Percentiles rank a stretch among this genome's conserved stretches.
Evolutionary conservation across 306 rosid species (phyloP).

Genomic region (Trifolium subterraneum): DNA sequence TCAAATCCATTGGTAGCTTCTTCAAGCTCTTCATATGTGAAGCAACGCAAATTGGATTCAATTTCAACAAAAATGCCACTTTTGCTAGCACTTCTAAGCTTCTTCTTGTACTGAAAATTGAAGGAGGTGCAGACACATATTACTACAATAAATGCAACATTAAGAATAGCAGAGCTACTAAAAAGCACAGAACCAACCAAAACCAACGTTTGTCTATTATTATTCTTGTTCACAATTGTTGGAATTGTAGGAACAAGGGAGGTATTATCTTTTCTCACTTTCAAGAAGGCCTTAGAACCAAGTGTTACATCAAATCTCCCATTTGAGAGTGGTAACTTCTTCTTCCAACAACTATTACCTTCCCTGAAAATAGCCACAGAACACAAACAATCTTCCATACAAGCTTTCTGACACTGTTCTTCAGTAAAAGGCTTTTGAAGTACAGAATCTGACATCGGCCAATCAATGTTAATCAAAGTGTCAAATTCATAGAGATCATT

Average conservation of each 20-base stretch:
- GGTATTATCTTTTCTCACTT: slow-evolving; percentile 49
- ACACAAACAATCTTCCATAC: slow-evolving; percentile 62
- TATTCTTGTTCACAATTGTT: slow-evolving; percentile 26
- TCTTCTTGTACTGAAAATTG: slow-evolving; percentile 27
- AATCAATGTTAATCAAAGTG: slow-evolving; percentile 36
- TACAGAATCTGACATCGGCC: slow-evolving; percentile 47
- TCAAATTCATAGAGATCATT: slow-evolving; percentile 32
- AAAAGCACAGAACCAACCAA: slow-evolving; percentile 47
- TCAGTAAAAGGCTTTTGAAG: slow-evolving; percentile 9
- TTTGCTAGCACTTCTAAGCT: slow-evolving; percentile 8
- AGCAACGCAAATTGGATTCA: slow-evolving; percentile 43
- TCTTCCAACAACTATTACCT: slow-evolving; percentile 52
- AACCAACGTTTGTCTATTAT: neutral
- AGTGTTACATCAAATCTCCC: slow-evolving; percentile 39
- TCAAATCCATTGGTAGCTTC: slow-evolving; percentile 42
- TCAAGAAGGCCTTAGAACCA: slow-evolving; percentile 41
- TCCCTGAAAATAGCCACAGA: slow-evolving; percentile 39
- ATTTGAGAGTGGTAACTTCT: slow-evolving; percentile 56
- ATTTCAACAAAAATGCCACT: slow-evolving; percentile 15
- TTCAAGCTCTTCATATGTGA: slow-evolving; percentile 44
- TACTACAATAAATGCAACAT: slow-evolving; percentile 33
- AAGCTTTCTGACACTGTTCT: slow-evolving; percentile 46
- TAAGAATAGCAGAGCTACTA: slow-evolving; percentile 50
- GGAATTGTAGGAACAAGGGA: slow-evolving; percentile 28
- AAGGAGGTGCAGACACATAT: slow-evolving; percentile 26